Percentiles rank a stretch among this genome's conserved stretches.
These are phyloP conservation scores for Lipomyces sp. DNA, from an alignment of 805 yeast genomes.

Conservation along the genomic window DNA sequence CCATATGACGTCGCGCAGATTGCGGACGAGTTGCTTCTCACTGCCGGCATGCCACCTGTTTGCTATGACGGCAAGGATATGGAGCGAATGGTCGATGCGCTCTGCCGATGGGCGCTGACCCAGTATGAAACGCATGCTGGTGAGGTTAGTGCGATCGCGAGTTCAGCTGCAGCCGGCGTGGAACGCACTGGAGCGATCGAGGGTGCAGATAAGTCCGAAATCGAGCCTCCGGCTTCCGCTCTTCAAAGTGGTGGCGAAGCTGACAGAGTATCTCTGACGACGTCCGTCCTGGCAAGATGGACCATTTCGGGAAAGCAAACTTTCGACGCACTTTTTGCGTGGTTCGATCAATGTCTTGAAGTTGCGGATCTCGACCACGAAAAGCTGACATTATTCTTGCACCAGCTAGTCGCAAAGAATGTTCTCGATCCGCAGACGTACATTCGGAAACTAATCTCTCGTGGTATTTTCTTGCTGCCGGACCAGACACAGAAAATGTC, in stretches of 20 bases:
- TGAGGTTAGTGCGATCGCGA: no score
- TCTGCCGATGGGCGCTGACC: constrained; percentile 34
- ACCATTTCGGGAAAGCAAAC: constrained; percentile 29
- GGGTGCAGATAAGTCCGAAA: not conserved
- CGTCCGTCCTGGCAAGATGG: constrained; percentile 26
- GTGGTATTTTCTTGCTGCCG: constrained; percentile 65
- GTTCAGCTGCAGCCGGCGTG: not conserved
- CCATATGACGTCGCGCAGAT: constrained; percentile 18
- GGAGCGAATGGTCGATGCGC: constrained; percentile 15
- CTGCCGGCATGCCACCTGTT: constrained; percentile 29
- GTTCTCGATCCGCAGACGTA: constrained; percentile 62
- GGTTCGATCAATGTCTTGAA: constrained; percentile 25
- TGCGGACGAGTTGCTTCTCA: constrained; percentile 26
- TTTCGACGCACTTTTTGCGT: constrained; percentile 31
- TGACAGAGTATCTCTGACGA: no score
- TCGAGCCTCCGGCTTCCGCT: no score
- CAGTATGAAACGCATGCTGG: no score
- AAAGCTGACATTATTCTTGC: constrained; percentile 33
- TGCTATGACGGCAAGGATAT: constrained; percentile 23
- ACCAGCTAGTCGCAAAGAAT: constrained; percentile 48
- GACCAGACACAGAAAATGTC: constrained; percentile 5
- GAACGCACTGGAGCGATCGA: no score
- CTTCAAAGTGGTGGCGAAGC: no score
- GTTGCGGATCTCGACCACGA: constrained; percentile 41
- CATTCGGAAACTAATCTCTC: constrained; percentile 74